phyloP scores from a whole-genome alignment of 2,329 filamentous ascomycete species.

The Stagonosporopsis vannaccii region DNA sequence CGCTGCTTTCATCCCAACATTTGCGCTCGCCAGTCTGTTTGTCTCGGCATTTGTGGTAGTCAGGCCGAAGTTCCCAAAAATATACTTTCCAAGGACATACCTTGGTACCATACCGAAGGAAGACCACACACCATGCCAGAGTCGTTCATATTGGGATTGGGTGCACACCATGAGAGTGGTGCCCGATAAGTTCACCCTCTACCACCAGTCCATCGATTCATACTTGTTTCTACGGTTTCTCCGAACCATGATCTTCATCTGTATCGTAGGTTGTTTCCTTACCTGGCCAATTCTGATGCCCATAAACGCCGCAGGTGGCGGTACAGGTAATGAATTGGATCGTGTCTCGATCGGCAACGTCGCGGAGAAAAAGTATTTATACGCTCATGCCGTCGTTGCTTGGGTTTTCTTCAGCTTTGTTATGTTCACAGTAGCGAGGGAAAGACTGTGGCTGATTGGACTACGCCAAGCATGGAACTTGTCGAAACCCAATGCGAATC shows the following conservation, averaged over 20 bases:
- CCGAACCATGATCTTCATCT: constrained; percentile 78
- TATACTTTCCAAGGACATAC: constrained; percentile 56
- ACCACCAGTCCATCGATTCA: constrained; percentile 90
- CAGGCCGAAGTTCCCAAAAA: constrained; percentile 52
- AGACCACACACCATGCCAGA: constrained; percentile 51
- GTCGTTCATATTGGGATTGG: constrained; percentile 50
- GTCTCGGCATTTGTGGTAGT: constrained; percentile 51
- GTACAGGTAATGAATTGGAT: constrained; percentile 71
- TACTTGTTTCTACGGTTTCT: constrained; percentile 91
- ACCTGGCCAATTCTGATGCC: constrained; percentile 91
- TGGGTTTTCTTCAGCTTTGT: constrained; percentile 89
- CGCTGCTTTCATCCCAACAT: constrained; percentile 47
- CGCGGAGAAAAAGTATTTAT: constrained; percentile 67
- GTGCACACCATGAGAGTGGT: constrained; percentile 59
- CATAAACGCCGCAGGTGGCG: constrained; percentile 83
- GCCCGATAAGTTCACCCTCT: constrained; percentile 79
- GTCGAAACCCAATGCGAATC: constrained; percentile 81
- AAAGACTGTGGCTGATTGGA: constrained; percentile 91
- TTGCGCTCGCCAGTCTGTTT: constrained; percentile 39
- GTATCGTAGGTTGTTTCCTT: constrained; percentile 81
- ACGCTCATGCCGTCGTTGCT: constrained; percentile 79
- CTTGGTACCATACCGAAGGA: constrained; percentile 53
- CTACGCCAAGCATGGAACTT: constrained; percentile 90
- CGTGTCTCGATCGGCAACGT: constrained; percentile 82
- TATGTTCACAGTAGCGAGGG: constrained; percentile 85